Base-by-base conservation (phyloP, 768 basidiomycete genomes). In the Hygrocybe coccinea region DNA sequence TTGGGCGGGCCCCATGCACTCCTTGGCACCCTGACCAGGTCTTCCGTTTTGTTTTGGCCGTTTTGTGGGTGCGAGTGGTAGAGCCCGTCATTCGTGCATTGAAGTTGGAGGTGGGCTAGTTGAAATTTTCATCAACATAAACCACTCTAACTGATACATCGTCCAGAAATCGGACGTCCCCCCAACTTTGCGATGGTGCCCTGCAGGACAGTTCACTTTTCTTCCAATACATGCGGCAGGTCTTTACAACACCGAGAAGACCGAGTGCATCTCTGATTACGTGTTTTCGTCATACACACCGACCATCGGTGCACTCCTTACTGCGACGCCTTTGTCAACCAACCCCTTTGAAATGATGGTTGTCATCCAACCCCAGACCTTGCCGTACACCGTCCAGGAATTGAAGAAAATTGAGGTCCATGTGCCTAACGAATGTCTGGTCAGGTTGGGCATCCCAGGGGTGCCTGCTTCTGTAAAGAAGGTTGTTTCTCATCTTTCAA, bases 171-270 rank as follows among this genome's bases (percentile, higher is more conserved):
- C n/a, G 41, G 48, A 17, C 24, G 17, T 46, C 10, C 54, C 57
- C 19, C 50, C 48, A 24, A 53, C 55, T 12, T 22, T 62, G 8
- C 56, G 61, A 49, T 71, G 70, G 70, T 68, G 65, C 39, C 62
- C 62, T 14, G 65, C 67, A 11, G 68, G 69, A 3, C 56, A 38
- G 12, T 70, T 77, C 58, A 33, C 71, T 2, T 68, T 69, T 22
- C 56, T 77, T 50, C 76, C 76, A 2, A 62, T 77, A 11, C 76
- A 77, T 21, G 75, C 74, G 2, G 76, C 76, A 34, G 67, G 70
- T 2, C 62, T 63, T 2, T 75, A 74, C 36, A 45, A 50, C 46
- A 52, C n/a, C 29, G 33, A 37, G 29, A 56, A 51, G 14, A 58
- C 39, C 15, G 54, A 61, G 21, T 54, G 56, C 55, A 56, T 59